Conservation (phyloP, 257 asterid species). For the Solanum ossicruentum region DNA sequence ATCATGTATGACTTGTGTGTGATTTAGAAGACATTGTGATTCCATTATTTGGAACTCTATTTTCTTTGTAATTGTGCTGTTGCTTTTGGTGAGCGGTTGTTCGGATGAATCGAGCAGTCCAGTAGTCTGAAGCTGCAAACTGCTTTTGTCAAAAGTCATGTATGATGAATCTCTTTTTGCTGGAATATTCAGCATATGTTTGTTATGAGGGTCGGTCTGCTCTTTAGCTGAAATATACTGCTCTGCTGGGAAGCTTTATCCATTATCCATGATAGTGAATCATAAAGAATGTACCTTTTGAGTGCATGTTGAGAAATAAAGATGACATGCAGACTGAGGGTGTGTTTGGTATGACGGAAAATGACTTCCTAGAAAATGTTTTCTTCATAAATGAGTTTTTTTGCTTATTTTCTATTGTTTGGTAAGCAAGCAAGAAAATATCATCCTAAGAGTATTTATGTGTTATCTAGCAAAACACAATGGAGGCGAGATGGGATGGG, state of each 20-base stretch:
- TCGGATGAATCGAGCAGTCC: not conserved
- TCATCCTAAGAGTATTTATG: too few relatives aligned
- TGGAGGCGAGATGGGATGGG: too few relatives aligned
- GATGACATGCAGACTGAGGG: not conserved
- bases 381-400: too few relatives aligned
- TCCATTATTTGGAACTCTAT: not conserved
- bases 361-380: too few relatives aligned
- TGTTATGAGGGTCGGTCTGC: not conserved
- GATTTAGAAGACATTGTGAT: not conserved
- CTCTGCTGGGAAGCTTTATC: not conserved
- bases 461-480: too few relatives aligned
- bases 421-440: too few relatives aligned
- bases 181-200: not conserved
- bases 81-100: not conserved
- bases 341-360: too few relatives aligned
- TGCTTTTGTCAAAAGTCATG: not conserved
- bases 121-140: not conserved
- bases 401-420: too few relatives aligned
- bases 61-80: not conserved
- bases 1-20: not conserved
- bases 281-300: not conserved
- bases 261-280: not conserved
- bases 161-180: not conserved
- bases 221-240: not conserved
- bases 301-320: not conserved